Conservation (phyloP, 176 grass and related monocot species). For the Aegilops tauschii region DNA sequence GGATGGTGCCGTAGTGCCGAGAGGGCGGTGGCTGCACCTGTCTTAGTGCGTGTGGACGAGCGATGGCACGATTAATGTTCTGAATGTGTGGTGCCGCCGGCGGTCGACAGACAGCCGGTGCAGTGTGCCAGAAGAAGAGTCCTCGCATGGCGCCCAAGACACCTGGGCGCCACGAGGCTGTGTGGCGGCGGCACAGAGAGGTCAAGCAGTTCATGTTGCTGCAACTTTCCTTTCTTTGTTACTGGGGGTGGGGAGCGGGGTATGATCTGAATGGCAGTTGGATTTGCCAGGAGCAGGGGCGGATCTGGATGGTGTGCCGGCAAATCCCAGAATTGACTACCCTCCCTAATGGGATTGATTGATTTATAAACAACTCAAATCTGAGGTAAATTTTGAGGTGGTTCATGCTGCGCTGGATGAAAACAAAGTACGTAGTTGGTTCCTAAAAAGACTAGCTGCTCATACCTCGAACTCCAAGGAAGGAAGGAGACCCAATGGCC, state of each 20-base stretch:
- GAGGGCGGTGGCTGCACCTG: neutral
- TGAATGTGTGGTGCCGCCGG: neutral
- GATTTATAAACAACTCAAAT: too few species aligned
- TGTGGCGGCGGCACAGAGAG: neutral
- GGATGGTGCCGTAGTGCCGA: neutral
- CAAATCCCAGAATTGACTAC: too few species aligned
- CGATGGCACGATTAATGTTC: neutral
- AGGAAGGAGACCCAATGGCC: too few species aligned
- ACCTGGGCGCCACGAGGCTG: neutral
- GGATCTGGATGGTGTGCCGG: too few species aligned
- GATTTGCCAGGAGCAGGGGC: neutral
- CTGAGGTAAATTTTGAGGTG: too few species aligned
- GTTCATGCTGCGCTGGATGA: too few species aligned
- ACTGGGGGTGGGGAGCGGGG: neutral
- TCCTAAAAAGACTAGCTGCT: too few species aligned
- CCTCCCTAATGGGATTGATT: too few species aligned
- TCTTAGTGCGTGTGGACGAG: neutral
- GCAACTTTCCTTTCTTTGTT: neutral
- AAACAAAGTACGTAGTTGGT: too few species aligned
- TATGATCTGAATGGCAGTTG: neutral
- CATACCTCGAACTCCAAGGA: too few species aligned
- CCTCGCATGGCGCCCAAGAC: neutral
- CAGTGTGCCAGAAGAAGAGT: neutral
- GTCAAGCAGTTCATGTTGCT: neutral
- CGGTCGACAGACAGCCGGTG: neutral